Conservation (phyloP, 2,329 filamentous ascomycete species). For the Diaporthe ampelina region DNA sequence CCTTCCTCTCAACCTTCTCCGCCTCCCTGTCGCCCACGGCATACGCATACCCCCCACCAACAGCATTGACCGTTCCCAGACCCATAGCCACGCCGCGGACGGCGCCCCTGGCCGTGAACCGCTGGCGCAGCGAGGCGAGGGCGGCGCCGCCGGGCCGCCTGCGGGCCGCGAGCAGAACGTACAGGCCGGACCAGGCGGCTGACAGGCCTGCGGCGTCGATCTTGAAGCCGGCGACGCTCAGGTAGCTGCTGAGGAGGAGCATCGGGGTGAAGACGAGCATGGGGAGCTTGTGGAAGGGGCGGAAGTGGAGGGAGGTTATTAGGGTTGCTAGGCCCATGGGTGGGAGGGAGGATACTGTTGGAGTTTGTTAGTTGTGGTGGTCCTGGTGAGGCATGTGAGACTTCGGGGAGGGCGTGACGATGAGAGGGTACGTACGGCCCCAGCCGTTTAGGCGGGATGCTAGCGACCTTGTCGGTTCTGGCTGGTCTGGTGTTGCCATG, state of each 20-base stretch:
- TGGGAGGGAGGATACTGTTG: slow-evolving; percentile 65
- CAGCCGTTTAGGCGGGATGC: slow-evolving; percentile 58
- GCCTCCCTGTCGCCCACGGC: slow-evolving; percentile 63
- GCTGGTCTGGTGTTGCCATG: slow-evolving; percentile 29
- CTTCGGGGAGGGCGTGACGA: slow-evolving; percentile 21
- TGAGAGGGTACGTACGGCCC: slow-evolving; percentile 61
- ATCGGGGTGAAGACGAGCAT: slow-evolving; percentile 63
- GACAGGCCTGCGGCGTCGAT: slow-evolving; percentile 69
- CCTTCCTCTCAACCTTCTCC: slow-evolving; percentile 63
- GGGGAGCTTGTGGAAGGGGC: slow-evolving; percentile 65
- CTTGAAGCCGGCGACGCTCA: slow-evolving; percentile 71
- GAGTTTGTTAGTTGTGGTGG: background rate
- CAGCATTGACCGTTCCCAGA: slow-evolving; percentile 62
- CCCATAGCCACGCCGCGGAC: slow-evolving; percentile 66
- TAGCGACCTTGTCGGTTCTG: slow-evolving; percentile 50
- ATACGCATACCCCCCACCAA: slow-evolving; percentile 67
- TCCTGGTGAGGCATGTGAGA: background rate
- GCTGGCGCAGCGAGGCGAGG: slow-evolving; percentile 46
- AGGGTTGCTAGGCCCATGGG: slow-evolving; percentile 69
- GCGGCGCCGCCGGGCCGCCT: slow-evolving; percentile 50
- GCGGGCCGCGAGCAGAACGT: slow-evolving; percentile 68
- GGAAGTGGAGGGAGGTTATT: slow-evolving; percentile 68
- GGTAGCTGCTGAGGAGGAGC: slow-evolving; percentile 69
- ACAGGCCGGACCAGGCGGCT: slow-evolving; percentile 70
- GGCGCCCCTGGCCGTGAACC: slow-evolving; percentile 62